Percentiles rank a stretch among this genome's conserved stretches.
These are phyloP conservation scores for Streptanthus diversifolius DNA, from an alignment of 345 rosid species.

Conservation along the genomic window DNA sequence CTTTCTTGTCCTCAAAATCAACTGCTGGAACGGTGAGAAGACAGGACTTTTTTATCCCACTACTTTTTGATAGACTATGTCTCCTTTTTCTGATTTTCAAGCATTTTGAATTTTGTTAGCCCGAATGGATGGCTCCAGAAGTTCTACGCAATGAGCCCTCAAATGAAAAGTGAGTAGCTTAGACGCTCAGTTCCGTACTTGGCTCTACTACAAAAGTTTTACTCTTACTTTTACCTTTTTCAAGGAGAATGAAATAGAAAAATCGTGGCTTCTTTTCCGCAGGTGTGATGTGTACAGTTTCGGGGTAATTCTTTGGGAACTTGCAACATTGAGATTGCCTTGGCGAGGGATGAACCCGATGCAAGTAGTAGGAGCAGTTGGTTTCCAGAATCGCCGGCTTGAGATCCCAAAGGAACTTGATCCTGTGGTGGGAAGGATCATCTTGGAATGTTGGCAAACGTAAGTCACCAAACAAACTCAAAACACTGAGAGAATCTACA, in stretches of 20 bases:
- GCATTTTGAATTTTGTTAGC: conserved; percentile 50
- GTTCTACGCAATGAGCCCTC: conserved; percentile 95
- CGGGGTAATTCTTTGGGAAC: conserved; percentile 98
- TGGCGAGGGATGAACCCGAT: conserved; percentile 99
- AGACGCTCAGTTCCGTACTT: neutral
- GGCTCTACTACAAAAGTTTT: neutral
- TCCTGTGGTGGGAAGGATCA: conserved; percentile 82
- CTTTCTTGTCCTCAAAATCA: conserved; percentile 96
- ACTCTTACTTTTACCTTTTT: neutral
- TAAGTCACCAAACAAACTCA: conserved; percentile 37
- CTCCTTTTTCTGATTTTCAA: conserved; percentile 25
- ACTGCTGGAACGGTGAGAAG: conserved; percentile 96
- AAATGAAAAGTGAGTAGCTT: conserved; percentile 82
- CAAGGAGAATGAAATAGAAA: neutral
- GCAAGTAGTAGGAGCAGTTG: conserved; percentile 99
- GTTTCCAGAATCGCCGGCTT: conserved; percentile 94
- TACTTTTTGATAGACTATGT: neutral
- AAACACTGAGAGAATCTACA: neutral
- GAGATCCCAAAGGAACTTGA: conserved; percentile 95
- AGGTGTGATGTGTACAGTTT: conserved; percentile 99
- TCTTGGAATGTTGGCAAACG: conserved; percentile 96
- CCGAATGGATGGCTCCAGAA: conserved; percentile 99
- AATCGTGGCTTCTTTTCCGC: conserved; percentile 13
- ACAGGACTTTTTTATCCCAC: neutral
- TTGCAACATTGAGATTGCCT: conserved; percentile 84